Evolutionary conservation across 2,329 filamentous ascomycete genomes (phyloP).

Genomic region (Cercospora brassicicola): DNA sequence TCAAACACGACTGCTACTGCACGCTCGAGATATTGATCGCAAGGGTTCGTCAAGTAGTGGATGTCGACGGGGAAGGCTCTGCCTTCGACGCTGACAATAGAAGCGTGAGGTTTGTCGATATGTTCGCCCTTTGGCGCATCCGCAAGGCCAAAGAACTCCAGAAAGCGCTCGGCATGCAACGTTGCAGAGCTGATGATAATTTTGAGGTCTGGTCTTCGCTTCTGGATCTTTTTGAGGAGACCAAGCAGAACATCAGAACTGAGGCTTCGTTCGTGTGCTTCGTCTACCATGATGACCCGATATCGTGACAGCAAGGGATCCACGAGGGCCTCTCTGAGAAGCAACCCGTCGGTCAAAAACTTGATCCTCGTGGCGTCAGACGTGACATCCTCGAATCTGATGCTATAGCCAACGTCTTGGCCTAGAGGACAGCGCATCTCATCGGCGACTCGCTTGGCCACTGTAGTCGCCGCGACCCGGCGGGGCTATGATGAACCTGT

Average conservation of each 20-base stretch:
- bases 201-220: slow-evolving; percentile 74
- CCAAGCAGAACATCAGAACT: slow-evolving; percentile 90
- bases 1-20: slow-evolving; percentile 81
- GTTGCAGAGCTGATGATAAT: slow-evolving; percentile 94
- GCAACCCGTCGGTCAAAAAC: slow-evolving; percentile 88
- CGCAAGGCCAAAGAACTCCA: slow-evolving; percentile 69
- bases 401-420: slow-evolving; percentile 84
- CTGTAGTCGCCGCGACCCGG: slow-evolving; percentile 84
- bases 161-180: slow-evolving; percentile 81
- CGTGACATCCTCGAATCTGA: slow-evolving; percentile 86
- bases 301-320: slow-evolving; percentile 89
- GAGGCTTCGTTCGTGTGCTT: slow-evolving; percentile 90
- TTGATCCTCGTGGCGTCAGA: slow-evolving; percentile 85
- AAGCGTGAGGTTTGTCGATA: slow-evolving; percentile 44
- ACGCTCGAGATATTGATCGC: slow-evolving; percentile 83
- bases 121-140: slow-evolving; percentile 36
- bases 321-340: slow-evolving; percentile 87
- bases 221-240: slow-evolving; percentile 84
- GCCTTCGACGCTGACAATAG: slow-evolving; percentile 82
- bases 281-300: slow-evolving; percentile 95
- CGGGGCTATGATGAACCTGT: slow-evolving; percentile 63
- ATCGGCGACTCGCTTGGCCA: slow-evolving; percentile 83
- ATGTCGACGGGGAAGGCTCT: slow-evolving; percentile 86
- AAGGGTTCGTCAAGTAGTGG: slow-evolving; percentile 73
- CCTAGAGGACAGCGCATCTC: slow-evolving; percentile 84